Evolutionary conservation across 208 protist genomes (phyloP).

Genomic region (Trypanosoma congolense): DNA sequence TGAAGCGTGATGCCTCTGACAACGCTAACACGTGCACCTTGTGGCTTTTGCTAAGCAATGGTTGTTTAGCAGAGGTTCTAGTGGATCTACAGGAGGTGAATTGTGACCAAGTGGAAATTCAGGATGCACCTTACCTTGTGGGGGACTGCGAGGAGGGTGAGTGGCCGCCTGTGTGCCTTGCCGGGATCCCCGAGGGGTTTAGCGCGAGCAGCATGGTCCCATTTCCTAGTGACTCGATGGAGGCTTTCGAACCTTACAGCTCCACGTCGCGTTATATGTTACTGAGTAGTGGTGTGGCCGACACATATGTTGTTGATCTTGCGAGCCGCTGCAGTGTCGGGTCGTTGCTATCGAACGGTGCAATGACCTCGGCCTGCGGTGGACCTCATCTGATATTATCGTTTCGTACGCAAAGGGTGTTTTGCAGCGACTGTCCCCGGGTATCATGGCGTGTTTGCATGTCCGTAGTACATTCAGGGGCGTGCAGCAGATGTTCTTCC

Average conservation of each 20-base stretch:
- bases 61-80: constrained; percentile 7
- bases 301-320: constrained; percentile 64
- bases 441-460: constrained; percentile 5
- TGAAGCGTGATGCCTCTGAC: background rate
- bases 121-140: constrained; percentile 11
- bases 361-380: constrained; percentile 58
- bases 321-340: constrained; percentile 37
- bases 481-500: constrained; percentile 19
- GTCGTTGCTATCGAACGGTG: constrained; percentile 30
- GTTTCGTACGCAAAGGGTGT: constrained; percentile 33
- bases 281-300: constrained; percentile 43
- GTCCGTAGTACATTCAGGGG: constrained; percentile 21
- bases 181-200: constrained; percentile 23
- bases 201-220: constrained; percentile 7
- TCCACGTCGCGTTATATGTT: constrained; percentile 46
- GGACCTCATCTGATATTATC: constrained; percentile 37
- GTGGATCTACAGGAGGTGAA: background rate
- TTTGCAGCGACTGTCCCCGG: constrained; percentile 27
- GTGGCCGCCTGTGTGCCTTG: constrained; percentile 17
- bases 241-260: constrained; percentile 8
- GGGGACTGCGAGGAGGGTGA: constrained; percentile 27
- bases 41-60: constrained; percentile 23
- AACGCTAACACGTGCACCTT: background rate
- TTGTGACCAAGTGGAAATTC: background rate
- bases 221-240: background rate